phyloP scores from a whole-genome alignment of 2,329 filamentous ascomycete species.

The Aspergillus aculeatinus region DNA sequence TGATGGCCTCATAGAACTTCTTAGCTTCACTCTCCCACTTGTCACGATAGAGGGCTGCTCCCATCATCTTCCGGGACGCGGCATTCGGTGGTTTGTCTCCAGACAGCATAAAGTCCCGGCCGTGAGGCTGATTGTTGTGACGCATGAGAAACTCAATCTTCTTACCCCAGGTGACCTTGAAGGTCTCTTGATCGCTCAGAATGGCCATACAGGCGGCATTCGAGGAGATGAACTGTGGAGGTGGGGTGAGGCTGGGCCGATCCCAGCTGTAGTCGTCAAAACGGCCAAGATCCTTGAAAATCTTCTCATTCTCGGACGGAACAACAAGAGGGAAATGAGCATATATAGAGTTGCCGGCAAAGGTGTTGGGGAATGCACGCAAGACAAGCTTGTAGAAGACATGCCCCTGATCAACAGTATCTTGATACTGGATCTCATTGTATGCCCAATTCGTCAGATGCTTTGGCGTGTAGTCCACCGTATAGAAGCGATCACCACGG shows the following conservation, averaged over 20 bases:
- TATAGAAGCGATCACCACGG: constrained; percentile 49
- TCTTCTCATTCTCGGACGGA: constrained; percentile 48
- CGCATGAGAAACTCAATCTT: constrained; percentile 48
- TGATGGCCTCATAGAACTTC: constrained; percentile 51
- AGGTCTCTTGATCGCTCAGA: constrained; percentile 44
- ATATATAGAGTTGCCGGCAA: constrained; percentile 50
- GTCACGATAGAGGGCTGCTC: constrained; percentile 45
- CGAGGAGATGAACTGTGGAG: constrained; percentile 45
- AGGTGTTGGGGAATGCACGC: constrained; percentile 51
- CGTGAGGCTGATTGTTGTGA: constrained; percentile 36
- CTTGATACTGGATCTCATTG: constrained; percentile 44
- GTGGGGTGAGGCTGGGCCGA: constrained; percentile 29
- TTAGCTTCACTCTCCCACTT: constrained; percentile 48
- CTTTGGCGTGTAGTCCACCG: constrained; percentile 46
- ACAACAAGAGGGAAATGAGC: constrained; percentile 52
- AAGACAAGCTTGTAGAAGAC: constrained; percentile 55
- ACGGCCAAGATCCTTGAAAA: constrained; percentile 41
- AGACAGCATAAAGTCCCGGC: constrained; percentile 50
- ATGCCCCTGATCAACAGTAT: constrained; percentile 49
- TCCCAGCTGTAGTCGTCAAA: constrained; percentile 44
- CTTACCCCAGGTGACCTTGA: constrained; percentile 49
- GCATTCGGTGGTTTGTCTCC: constrained; percentile 45
- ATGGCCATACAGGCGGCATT: constrained; percentile 47
- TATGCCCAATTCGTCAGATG: constrained; percentile 49
- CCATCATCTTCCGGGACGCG: constrained; percentile 45